phyloP scores from a whole-genome alignment of 306 rosid genomes.

The Rosa persica region DNA sequence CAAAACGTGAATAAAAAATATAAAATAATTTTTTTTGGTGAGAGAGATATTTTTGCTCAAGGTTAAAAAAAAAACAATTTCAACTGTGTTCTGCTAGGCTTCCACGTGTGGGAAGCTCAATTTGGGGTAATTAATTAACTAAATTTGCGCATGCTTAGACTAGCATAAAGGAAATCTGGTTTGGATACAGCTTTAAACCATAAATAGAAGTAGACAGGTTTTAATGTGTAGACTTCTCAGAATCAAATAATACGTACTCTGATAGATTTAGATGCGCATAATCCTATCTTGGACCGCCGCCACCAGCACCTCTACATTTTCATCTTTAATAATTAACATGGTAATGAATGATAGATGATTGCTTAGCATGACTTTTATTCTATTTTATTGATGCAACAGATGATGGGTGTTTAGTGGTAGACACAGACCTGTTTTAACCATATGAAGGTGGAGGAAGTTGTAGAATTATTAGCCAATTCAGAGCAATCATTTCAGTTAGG shows the following conservation, averaged over 20 bases:
- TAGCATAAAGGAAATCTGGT: not conserved
- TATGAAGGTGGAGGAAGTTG: not conserved
- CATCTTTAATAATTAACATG: not conserved
- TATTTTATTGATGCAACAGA: constrained; percentile 1
- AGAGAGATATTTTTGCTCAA: too few species aligned
- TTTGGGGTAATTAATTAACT: not conserved
- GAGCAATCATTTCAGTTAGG: constrained; percentile 41
- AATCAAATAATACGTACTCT: not conserved
- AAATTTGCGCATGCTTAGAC: not conserved
- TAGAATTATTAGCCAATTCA: constrained; percentile 16
- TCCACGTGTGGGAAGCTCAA: not conserved
- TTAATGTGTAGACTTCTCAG: not conserved
- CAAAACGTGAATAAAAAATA: too few species aligned
- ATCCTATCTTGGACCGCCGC: constrained; percentile 10
- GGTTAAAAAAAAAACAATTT: too few species aligned
- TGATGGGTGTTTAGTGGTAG: constrained; percentile 17
- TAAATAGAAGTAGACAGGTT: not conserved
- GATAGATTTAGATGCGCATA: not conserved
- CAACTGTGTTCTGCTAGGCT: not conserved
- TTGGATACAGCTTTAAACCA: constrained; percentile 1
- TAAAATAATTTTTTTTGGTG: too few species aligned
- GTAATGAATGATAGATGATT: not conserved
- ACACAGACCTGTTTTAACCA: constrained; percentile 19
- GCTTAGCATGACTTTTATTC: not conserved
- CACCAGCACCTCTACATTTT: constrained; percentile 2